A percentile compares a stretch with the other conserved stretches of the same genome.
phyloP scores from a whole-genome alignment of 495 filamentous ascomycete genomes.

The Penicillium salamii region DNA sequence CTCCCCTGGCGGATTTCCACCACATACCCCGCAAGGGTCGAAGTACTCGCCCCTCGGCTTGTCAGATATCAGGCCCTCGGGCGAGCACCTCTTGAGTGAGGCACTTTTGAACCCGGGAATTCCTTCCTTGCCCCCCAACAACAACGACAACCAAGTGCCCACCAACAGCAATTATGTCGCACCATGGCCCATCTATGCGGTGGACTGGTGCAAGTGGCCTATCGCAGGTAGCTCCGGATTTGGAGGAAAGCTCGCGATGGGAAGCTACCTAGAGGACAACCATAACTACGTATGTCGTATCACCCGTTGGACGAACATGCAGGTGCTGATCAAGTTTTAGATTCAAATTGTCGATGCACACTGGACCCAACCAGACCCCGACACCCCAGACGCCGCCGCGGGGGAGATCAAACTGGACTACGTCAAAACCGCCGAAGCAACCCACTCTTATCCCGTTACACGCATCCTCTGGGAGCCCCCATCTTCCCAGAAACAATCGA shows the following conservation, averaged over 20 bases:
- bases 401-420: slow-evolving; percentile 82
- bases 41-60: slow-evolving; percentile 84
- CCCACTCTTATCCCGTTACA: slow-evolving; percentile 96
- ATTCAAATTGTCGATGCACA: slow-evolving; percentile 97
- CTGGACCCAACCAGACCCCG: slow-evolving; percentile 63
- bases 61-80: slow-evolving; percentile 81
- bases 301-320: background rate
- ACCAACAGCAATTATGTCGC: slow-evolving; percentile 88
- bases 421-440: slow-evolving; percentile 92
- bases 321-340: slow-evolving; percentile 43
- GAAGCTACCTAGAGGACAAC: slow-evolving; percentile 95
- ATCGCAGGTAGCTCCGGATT: slow-evolving; percentile 63
- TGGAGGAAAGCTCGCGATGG: slow-evolving; percentile 86
- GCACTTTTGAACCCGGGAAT: slow-evolving; percentile 43
- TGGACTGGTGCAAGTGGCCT: slow-evolving; percentile 99
- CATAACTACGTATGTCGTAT: slow-evolving; percentile 80
- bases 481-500: slow-evolving; percentile 93
- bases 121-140: slow-evolving; percentile 30
- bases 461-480: slow-evolving; percentile 96
- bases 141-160: slow-evolving; percentile 48
- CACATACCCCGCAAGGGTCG: slow-evolving; percentile 68
- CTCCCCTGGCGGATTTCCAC: slow-evolving; percentile 63
- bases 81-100: slow-evolving; percentile 73
- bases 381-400: slow-evolving; percentile 60
- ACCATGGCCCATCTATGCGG: slow-evolving; percentile 92